Evolutionary conservation across 768 basidiomycete genomes (phyloP), one percentile per base, ranked within the genome.

Genomic region (Dentipellis sp.): DNA sequence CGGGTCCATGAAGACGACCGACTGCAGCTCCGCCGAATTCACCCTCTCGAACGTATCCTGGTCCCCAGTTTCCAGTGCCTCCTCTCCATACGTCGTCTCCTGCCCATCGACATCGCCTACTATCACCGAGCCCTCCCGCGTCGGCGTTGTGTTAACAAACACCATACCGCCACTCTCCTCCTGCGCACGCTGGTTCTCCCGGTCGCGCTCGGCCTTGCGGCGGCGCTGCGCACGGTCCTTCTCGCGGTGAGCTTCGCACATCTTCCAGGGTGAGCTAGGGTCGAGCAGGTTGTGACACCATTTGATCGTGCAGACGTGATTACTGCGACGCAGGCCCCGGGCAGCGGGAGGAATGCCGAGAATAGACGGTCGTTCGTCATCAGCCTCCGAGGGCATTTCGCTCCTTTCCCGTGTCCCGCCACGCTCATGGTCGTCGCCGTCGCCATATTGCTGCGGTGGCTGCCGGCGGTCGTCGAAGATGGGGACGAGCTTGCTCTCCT

Each of bases 211-310:
- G 12, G 64, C 63, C 53, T 67, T 66, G 38, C 66, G 63, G 48
- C 62, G 69, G 53, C 64, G 69, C 21, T 65, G 63, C 50, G 61
- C 56, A 19, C 72, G 68, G 56, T 72, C 71, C 51, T 60, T 64
- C 55, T 65, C 68, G n/a, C 76, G 68, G 61, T 78, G 79, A 23
- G 64, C 59, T 5, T 78, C 77, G 58, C 79, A 80, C 60, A 71
- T 75, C 58, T 76, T 73, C 78, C 78, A 80, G 0, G 77, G 74
- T 11, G 68, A 66, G 29, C 65, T 67, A 10, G 73, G 73, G 12
- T 68, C 59, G 12, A 80, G 67, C 16, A 79, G 66, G 55, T 79
- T 80, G 37, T 70, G 64, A 56, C 79, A 80, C 37, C 59, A 64
- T 42, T 69, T 69, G 51, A 72, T 69, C 19, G 67, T 66, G 58